These are phyloP conservation scores for Dalbergia cultrata DNA, from an alignment of 306 rosid genomes.

Conservation along the genomic window DNA sequence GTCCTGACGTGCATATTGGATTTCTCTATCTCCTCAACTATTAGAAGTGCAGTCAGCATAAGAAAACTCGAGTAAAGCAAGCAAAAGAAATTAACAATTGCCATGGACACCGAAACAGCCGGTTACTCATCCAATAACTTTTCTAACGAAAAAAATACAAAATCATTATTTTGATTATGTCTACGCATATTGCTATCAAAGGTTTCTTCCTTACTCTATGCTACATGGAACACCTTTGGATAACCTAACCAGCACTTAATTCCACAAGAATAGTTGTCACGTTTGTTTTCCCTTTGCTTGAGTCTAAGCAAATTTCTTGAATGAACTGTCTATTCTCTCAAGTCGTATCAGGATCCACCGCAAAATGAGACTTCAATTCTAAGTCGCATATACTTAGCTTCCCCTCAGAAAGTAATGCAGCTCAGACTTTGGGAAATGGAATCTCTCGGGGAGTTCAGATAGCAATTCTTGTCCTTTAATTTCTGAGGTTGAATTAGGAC, in stretches of 20 bases:
- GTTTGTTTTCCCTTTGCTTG: conserved; percentile 23
- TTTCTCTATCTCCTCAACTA: conserved; percentile 39
- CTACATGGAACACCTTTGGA: conserved; percentile 35
- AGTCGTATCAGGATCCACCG: conserved; percentile 37
- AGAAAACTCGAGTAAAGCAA: conserved; percentile 37
- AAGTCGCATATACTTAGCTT: conserved; percentile 47
- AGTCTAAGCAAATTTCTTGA: conserved; percentile 42
- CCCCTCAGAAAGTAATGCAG: conserved; percentile 52
- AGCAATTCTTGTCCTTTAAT: conserved; percentile 50
- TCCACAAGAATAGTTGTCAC: conserved; percentile 34
- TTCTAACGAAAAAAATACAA: conserved; percentile 41
- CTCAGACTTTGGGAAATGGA: conserved; percentile 47
- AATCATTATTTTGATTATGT: conserved; percentile 31
- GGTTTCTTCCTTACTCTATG: conserved; percentile 41
- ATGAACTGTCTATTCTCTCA: conserved; percentile 34
- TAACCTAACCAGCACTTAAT: conserved; percentile 42
- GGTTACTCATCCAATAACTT: conserved; percentile 43
- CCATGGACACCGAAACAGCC: conserved; percentile 40
- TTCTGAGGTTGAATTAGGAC: conserved; percentile 44
- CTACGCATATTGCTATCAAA: conserved; percentile 29
- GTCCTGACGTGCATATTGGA: conserved; percentile 30
- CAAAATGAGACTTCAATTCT: conserved; percentile 50
- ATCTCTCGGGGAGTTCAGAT: conserved; percentile 59
- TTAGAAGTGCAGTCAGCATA: conserved; percentile 28
- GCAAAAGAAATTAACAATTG: conserved; percentile 30